A percentile compares a stretch with the other conserved stretches of the same genome.
These are phyloP conservation scores for Sporisorium scitamineum DNA, from an alignment of 1,284 basidiomycete species.

Conservation along the genomic window DNA sequence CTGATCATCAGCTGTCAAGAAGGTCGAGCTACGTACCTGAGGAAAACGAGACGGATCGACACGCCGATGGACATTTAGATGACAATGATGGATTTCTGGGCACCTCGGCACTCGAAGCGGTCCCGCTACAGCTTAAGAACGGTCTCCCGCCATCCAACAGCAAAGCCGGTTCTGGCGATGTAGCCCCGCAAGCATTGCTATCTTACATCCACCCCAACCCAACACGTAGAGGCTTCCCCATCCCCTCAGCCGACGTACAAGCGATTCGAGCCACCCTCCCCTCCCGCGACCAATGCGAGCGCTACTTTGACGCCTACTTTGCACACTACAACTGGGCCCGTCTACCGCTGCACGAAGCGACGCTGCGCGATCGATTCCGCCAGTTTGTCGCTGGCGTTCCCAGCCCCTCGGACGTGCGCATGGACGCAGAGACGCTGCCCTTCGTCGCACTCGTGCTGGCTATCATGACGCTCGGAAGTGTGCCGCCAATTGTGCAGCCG, in stretches of 20 bases:
- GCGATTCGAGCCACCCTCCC: conserved; percentile 45
- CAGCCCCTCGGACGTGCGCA: conserved; percentile 33
- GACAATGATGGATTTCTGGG: conserved; percentile 53
- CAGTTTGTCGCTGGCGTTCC: conserved; percentile 40
- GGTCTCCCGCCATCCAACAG: conserved; percentile 20
- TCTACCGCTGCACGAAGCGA: conserved; percentile 34
- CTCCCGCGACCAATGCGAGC: conserved; percentile 39
- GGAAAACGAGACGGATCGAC: conserved; percentile 37
- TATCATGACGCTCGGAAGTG: conserved; percentile 42
- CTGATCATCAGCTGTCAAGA: conserved; percentile 23
- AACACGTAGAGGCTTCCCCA: conserved; percentile 47
- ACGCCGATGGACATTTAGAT: conserved; percentile 44
- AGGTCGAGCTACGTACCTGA: conserved; percentile 36
- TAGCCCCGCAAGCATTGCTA: conserved; percentile 31
- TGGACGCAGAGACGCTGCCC: conserved; percentile 50
- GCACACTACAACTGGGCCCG: conserved; percentile 52
- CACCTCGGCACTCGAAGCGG: conserved; percentile 44
- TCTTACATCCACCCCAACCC: conserved; percentile 49
- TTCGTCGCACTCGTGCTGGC: conserved; percentile 44
- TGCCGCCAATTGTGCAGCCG: conserved; percentile 49
- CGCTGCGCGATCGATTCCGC: conserved; percentile 41
- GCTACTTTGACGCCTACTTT: conserved; percentile 53
- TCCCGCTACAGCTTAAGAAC: conserved; percentile 44
- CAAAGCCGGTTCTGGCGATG: conserved; percentile 20
- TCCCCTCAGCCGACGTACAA: conserved; percentile 45